Conservation (phyloP, 768 basidiomycete genomes). For the Lactarius indigo region DNA sequence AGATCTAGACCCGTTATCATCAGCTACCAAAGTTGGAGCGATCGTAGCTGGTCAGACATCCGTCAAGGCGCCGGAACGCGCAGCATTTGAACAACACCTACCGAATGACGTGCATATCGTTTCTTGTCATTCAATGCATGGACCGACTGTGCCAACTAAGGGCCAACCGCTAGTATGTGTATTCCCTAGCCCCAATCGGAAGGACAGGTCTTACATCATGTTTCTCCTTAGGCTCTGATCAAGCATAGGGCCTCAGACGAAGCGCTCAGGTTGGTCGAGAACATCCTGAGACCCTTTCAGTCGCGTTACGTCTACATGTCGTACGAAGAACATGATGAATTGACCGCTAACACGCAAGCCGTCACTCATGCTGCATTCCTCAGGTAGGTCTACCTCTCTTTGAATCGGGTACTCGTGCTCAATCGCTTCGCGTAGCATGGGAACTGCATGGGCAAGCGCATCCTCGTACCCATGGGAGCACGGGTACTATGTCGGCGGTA, state of each 20-base stretch:
- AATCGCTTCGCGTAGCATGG: slow-evolving; percentile 65
- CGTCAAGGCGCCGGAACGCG: slow-evolving; percentile 91
- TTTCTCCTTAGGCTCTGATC: slow-evolving; percentile 68
- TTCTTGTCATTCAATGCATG: slow-evolving; percentile 93
- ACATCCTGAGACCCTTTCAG: slow-evolving; percentile 71
- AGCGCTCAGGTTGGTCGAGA: slow-evolving; percentile 73
- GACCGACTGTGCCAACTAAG: slow-evolving; percentile 80
- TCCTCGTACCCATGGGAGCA: slow-evolving; percentile 92
- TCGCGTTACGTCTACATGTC: slow-evolving; percentile 88
- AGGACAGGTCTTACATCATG: background rate
- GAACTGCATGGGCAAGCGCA: slow-evolving; percentile 86
- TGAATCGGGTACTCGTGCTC: background rate
- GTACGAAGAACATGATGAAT: slow-evolving; percentile 95
- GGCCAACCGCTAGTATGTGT: slow-evolving; percentile 83
- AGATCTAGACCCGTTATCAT: background rate
- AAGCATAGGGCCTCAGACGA: slow-evolving; percentile 77
- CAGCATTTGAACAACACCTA: slow-evolving; percentile 84
- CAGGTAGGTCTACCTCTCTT: slow-evolving; percentile 47
- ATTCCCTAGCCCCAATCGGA: background rate
- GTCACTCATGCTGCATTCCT: slow-evolving; percentile 98
- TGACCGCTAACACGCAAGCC: slow-evolving; percentile 98
- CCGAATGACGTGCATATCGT: slow-evolving; percentile 86
- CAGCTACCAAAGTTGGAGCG: slow-evolving; percentile 89
- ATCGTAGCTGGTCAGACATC: slow-evolving; percentile 96
- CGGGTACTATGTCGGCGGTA: slow-evolving; percentile 91